Evolutionary conservation across 2,329 filamentous ascomycete species (phyloP).

Genomic region (Coleophoma cylindrospora): DNA sequence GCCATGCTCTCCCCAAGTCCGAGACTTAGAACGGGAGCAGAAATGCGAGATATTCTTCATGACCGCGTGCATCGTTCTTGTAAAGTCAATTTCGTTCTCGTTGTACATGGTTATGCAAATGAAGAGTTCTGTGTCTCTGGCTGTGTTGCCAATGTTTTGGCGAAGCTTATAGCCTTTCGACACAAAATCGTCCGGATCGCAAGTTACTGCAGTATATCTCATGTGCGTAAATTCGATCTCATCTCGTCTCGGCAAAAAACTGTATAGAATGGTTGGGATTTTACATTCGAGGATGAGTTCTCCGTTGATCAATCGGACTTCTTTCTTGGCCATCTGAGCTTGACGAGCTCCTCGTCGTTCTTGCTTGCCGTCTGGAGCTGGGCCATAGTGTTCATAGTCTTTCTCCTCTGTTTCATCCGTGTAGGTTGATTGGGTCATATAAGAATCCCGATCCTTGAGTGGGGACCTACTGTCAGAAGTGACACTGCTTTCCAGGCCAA

Average conservation of each 20-base stretch:
- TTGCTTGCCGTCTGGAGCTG: conserved; percentile 82
- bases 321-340: conserved; percentile 86
- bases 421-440: conserved; percentile 25
- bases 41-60: conserved; percentile 99
- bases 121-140: conserved; percentile 89
- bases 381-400: conserved; percentile 78
- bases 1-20: conserved; percentile 93
- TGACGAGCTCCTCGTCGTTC: conserved; percentile 80
- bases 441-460: conserved; percentile 30
- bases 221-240: conserved; percentile 98
- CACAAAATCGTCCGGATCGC: conserved; percentile 91
- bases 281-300: conserved; percentile 98
- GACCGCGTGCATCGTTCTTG: conserved; percentile 95
- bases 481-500: conserved; percentile 48
- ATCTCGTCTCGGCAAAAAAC: conserved; percentile 87
- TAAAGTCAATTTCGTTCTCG: conserved; percentile 94
- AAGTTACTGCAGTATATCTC: conserved; percentile 98
- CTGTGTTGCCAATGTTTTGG: conserved; percentile 79
- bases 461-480: conserved; percentile 13
- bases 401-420: conserved; percentile 38
- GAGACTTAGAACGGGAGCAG: conserved; percentile 84
- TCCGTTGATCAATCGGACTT: conserved; percentile 94
- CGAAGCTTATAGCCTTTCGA: conserved; percentile 85
- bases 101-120: conserved; percentile 99
- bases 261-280: conserved; percentile 97